phyloP scores from a whole-genome alignment of 768 basidiomycete genomes.

The Lenzites betulinus region DNA sequence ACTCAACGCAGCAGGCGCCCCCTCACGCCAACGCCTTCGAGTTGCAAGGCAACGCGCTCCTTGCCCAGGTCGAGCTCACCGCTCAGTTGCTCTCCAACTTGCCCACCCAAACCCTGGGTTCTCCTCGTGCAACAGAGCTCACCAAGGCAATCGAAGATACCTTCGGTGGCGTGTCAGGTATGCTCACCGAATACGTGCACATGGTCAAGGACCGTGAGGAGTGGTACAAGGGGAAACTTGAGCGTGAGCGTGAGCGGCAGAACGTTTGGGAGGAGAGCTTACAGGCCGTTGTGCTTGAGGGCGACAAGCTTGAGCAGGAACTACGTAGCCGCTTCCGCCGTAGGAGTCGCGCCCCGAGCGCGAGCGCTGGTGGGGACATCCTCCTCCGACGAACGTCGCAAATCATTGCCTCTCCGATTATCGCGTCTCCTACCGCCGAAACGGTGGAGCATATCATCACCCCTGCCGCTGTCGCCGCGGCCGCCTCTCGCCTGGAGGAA shows the following conservation, averaged over 20 bases:
- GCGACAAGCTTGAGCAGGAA: constrained; percentile 81
- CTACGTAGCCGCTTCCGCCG: constrained; percentile 62
- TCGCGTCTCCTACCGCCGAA: neutral
- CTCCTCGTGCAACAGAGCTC: constrained; percentile 22
- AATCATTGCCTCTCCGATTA: neutral
- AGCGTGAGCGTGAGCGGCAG: constrained; percentile 63
- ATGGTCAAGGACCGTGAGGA: constrained; percentile 80
- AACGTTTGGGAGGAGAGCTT: constrained; percentile 90
- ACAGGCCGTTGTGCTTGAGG: constrained; percentile 81
- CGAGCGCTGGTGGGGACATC: constrained; percentile 34
- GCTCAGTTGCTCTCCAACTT: constrained; percentile 60
- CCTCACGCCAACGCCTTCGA: constrained; percentile 64
- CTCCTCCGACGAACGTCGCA: constrained; percentile 24
- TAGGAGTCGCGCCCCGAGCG: constrained; percentile 47
- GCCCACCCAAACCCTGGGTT: constrained; percentile 31
- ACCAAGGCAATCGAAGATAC: constrained; percentile 43
- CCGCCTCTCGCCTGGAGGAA: neutral
- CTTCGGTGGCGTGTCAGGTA: constrained; percentile 52
- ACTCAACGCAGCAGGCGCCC: constrained; percentile 42
- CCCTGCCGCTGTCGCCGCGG: constrained; percentile 1
- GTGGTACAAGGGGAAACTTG: constrained; percentile 70
- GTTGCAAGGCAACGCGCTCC: constrained; percentile 66
- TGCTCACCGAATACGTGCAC: constrained; percentile 65
- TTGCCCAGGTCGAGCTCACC: constrained; percentile 80
- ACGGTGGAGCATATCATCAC: neutral